These are phyloP conservation scores for Malus hybrid DNA, from an alignment of 331 rosid genomes.

Conservation along the genomic window DNA sequence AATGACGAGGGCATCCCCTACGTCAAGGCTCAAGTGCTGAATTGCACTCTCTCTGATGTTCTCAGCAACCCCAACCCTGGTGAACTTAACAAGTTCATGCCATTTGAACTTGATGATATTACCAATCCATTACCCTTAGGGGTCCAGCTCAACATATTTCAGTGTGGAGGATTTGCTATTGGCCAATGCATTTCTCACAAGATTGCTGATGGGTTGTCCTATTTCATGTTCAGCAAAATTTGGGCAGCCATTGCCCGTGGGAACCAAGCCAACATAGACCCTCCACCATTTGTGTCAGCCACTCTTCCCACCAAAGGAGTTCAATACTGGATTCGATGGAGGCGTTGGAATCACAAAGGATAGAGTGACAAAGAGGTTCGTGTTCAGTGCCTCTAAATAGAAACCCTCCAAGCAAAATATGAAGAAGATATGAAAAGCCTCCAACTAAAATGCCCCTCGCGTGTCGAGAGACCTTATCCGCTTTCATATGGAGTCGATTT, in stretches of 20 bases:
- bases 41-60: neutral
- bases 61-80: neutral
- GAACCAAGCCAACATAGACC: neutral
- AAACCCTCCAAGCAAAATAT: constrained; percentile 22
- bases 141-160: constrained; percentile 9
- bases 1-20: constrained; percentile 6
- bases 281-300: constrained; percentile 24
- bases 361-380: constrained; percentile 27
- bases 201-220: neutral
- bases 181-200: constrained; percentile 4
- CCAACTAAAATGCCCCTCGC: constrained; percentile 9
- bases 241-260: constrained; percentile 7
- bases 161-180: constrained; percentile 8
- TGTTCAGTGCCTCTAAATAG: constrained; percentile 26
- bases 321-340: neutral
- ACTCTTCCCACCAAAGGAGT: constrained; percentile 35
- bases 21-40: neutral
- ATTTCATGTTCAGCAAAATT: neutral
- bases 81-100: constrained; percentile 11
- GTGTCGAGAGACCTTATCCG: constrained; percentile 45
- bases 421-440: neutral
- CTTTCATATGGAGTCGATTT: constrained; percentile 39
- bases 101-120: neutral
- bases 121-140: neutral
- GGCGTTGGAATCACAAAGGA: constrained; percentile 17